Conservation (phyloP, 1,284 basidiomycete species). For the Sparassis latifolia region DNA sequence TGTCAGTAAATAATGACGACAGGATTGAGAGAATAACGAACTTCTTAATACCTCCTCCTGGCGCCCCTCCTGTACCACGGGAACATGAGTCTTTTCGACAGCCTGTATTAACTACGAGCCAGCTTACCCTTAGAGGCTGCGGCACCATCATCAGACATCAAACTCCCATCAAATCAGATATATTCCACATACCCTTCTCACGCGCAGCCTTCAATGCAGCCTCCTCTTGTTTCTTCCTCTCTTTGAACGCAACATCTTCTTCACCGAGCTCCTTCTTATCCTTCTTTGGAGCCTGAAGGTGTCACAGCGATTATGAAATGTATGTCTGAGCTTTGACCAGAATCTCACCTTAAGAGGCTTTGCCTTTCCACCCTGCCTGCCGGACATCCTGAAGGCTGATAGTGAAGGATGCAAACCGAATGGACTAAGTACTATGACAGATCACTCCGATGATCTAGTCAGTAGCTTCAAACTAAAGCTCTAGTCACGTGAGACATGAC, state of each 20-base stretch:
- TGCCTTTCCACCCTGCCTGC: slow-evolving; percentile 73
- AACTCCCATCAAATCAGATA: not conserved
- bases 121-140: slow-evolving; percentile 58
- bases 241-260: slow-evolving; percentile 65
- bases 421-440: not conserved
- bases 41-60: slow-evolving; percentile 80
- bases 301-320: not conserved
- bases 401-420: not conserved
- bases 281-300: slow-evolving; percentile 66
- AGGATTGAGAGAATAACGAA: slow-evolving; percentile 28
- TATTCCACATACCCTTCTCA: slow-evolving; percentile 49
- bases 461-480: no score
- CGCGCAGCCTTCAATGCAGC: slow-evolving; percentile 61
- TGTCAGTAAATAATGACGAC: not conserved
- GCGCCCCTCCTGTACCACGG: slow-evolving; percentile 47
- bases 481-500: no score
- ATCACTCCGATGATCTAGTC: no score
- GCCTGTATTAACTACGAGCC: not conserved
- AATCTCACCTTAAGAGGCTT: slow-evolving; percentile 63
- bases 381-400: slow-evolving; percentile 41
- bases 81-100: slow-evolving; percentile 1
- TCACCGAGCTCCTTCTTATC: slow-evolving; percentile 66
- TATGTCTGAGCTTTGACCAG: no score
- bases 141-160: slow-evolving; percentile 1
- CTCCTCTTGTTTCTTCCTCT: slow-evolving; percentile 66